Base-by-base conservation (phyloP, 1,284 basidiomycete genomes). In the Ganoderma sinense region DNA sequence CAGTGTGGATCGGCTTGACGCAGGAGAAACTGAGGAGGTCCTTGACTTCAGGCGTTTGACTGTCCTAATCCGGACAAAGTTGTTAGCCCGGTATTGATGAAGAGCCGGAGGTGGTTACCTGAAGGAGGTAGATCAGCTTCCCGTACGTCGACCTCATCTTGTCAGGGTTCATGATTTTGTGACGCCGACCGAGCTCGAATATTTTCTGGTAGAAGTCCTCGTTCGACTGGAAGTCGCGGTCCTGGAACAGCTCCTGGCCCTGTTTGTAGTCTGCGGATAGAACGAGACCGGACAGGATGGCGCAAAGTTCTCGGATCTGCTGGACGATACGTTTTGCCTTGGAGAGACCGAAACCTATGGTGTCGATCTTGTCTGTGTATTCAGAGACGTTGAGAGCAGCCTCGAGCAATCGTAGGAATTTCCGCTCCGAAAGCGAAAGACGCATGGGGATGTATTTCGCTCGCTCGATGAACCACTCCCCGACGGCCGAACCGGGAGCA, bases 91-190 rank as follows among this genome's bases (percentile, higher is more conserved):
- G n/a, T 13, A 61, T 26, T 13, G 36, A 61, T 6, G 8, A 29
- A 20, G 36, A 4, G 14, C 10, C 11, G 31, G 11, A 33, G 39
- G 62, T 13, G 16, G 59, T 73, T 70, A 92, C 91, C 86, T 94
- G 92, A 40, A 94, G 85, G 67, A 94, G 81, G 79, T 95, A 95
- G 45, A 95, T 91, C 65, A 95, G 82, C 76, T 95, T 95, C 23
- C 94, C 93, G 72, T 95, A 95, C 3, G 92, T 94, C 23, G 91
- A 89, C n/a, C 94, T 86, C 93, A 95, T 94, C 77, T 85, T 94
- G 77, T 94, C 93, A 0, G 93, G 92, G 75, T 94, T 94, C 91
- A 92, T 94, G 75, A 94, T 94, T 79, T 95, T 95, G 77, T 94
- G 92, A 66, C 94, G 85, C 67, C 93, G 83, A n/a, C 93, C 92